Conservation (phyloP, 306 rosid genomes). For the Medicago arabica region DNA sequence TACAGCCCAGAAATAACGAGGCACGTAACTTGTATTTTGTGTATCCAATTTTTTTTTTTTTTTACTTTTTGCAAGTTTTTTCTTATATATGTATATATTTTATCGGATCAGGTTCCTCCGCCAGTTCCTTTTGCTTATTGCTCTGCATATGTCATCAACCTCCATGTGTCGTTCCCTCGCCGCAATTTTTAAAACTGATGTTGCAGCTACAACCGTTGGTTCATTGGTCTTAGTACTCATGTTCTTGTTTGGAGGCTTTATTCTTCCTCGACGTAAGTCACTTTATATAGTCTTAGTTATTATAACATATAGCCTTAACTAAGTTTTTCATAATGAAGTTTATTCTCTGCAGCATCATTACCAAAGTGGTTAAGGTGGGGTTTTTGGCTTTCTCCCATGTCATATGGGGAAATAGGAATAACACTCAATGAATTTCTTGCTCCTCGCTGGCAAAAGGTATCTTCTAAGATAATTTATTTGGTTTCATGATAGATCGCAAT, state of each 20-base stretch:
- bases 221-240: slow-evolving; percentile 49
- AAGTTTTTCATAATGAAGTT: slow-evolving; percentile 39
- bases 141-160: slow-evolving; percentile 61
- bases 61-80: slow-evolving; percentile 35
- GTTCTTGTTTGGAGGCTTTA: slow-evolving; percentile 71
- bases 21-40: slow-evolving; percentile 39
- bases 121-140: slow-evolving; percentile 56
- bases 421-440: slow-evolving; percentile 63
- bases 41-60: background rate
- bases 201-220: slow-evolving; percentile 59
- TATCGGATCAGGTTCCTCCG: slow-evolving; percentile 55
- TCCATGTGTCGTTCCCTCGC: slow-evolving; percentile 65
- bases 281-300: background rate
- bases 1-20: slow-evolving; percentile 66
- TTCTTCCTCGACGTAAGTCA: slow-evolving; percentile 61
- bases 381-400: slow-evolving; percentile 69
- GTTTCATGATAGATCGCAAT: slow-evolving; percentile 19
- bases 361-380: slow-evolving; percentile 68
- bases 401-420: slow-evolving; percentile 67
- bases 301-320: slow-evolving; percentile 3
- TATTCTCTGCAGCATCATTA: slow-evolving; percentile 58
- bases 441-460: slow-evolving; percentile 72
- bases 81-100: slow-evolving; percentile 19
- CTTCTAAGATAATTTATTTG: slow-evolving; percentile 14
- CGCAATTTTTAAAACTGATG: slow-evolving; percentile 57